A percentile compares a stretch with the other conserved stretches of the same genome.
These are phyloP conservation scores for Lentinus brumalis DNA, from an alignment of 768 basidiomycete species.

Conservation along the genomic window DNA sequence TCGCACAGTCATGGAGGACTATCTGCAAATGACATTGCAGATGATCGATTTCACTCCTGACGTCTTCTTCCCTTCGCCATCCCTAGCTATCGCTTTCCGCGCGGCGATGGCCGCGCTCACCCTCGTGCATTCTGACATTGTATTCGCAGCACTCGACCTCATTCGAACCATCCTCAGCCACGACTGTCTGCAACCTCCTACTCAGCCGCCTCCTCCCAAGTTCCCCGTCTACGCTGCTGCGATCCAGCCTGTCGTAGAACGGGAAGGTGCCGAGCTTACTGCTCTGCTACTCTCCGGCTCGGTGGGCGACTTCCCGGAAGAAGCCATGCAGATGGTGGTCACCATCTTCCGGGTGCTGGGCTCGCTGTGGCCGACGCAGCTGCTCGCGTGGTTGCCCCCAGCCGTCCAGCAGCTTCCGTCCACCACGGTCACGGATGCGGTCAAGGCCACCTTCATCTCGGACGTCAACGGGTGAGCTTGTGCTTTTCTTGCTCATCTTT, in stretches of 20 bases:
- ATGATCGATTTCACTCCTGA: constrained; percentile 70
- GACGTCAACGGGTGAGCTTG: constrained; percentile 70
- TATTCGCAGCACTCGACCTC: constrained; percentile 81
- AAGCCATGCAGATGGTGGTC: constrained; percentile 70
- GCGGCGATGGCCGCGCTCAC: constrained; percentile 78
- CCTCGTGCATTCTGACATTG: constrained; percentile 78
- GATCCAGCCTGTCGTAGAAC: constrained; percentile 62
- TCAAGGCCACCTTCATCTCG: constrained; percentile 70
- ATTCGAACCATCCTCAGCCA: constrained; percentile 76
- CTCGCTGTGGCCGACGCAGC: constrained; percentile 64
- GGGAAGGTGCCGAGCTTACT: constrained; percentile 73
- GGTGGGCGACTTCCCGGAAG: constrained; percentile 87
- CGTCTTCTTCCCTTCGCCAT: constrained; percentile 74
- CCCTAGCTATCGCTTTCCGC: constrained; percentile 77
- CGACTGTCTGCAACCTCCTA: constrained; percentile 57
- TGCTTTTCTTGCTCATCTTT: not conserved
- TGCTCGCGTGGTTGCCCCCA: constrained; percentile 72
- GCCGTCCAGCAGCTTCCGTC: constrained; percentile 72
- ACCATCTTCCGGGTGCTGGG: constrained; percentile 76
- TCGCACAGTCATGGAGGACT: constrained; percentile 87
- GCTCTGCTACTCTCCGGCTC: constrained; percentile 74
- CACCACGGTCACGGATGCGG: constrained; percentile 57
- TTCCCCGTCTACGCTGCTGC: constrained; percentile 61
- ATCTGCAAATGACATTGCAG: constrained; percentile 76
- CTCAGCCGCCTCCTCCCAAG: constrained; percentile 54